Base-by-base conservation (phyloP, 148 eudicot species). In the Camellia lanceoleosa region DNA sequence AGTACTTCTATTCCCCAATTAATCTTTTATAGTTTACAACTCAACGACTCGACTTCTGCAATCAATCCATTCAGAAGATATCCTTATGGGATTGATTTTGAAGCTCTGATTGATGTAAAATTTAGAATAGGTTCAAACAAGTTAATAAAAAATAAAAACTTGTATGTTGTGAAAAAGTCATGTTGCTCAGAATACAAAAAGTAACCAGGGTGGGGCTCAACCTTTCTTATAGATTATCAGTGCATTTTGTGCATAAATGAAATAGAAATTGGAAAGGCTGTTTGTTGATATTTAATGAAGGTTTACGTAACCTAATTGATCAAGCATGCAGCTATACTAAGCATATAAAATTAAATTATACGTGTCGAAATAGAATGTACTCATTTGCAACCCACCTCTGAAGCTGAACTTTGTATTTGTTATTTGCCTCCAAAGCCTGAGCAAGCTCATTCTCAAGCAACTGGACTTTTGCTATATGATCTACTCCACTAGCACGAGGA, bases 371-470 rank as follows among this genome's bases (percentile, higher is more conserved):
- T n/a, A 30, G 46, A 73, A 73, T 73, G 63, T 30, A 5, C 3
- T 16, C 23, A 5, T 55, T 61, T 20, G 16, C 19, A 30, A 79
- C 87, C 61, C 82, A 92, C 97, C 94, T 89, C 79, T 79, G 85
- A 68, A 92, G 90, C 85, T 92, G 92, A 77, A 73, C 64, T 83
- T 88, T 88, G 85, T 86, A 89, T 84, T 83, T 89, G 52, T 89
- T 85, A 66, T 87, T 90, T 75, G 88, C 94, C 83, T 92, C 90
- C 80, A 88, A 76, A 77, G 92, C 94, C 83, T 89, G 90, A 80
- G 88, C 86, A 63, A 91, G 94, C 81, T 90, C 91, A 69, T 80
- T 76, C 86, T 92, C 90, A 77, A 92, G 92, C 71, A 86, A 81
- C 86, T 86, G 86, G 66, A 88, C 78, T 76, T 84, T 88, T 38